Evolutionary conservation across 1,139 yeast species (phyloP), one percentile per base, ranked within the genome.

Genomic region (Yamadazyma sp.): DNA sequence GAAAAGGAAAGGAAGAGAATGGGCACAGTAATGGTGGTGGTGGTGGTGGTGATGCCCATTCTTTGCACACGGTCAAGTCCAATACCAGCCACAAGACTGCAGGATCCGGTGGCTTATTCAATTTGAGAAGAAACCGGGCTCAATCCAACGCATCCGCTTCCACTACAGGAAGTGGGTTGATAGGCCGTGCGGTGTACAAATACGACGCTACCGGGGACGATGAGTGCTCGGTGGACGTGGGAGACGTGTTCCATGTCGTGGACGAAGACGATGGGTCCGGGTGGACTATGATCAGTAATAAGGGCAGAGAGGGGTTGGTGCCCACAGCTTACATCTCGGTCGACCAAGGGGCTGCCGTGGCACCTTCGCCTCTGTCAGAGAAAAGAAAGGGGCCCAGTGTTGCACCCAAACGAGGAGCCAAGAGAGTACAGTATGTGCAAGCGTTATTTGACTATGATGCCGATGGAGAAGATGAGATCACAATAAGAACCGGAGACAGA

Each of bases 201-300:
- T 92, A 91, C 56, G 62, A 72, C 4, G 83, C 94, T 0, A 64
- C 77, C 4, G 96, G 89, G 4, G 77, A 71, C 24, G 98, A 89
- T 54, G 98, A 92, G 61, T 64, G 81, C 1, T 61, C 79, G 2
- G 64, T 92, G 2, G 46, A 54, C 7, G 76, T 77, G 0, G 91
- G 94, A 5, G 95, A 87, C 34, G 55, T 62, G 4, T 62, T 91
- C 29, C 64, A 63, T 4, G 73, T 92, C 2, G 45, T 84, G 0
- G 81, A 77, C 37, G 66, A 66, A 3, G 98, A 92, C 58, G 92
- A 87, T 50, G 97, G 97, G 0, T 82, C 92, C 6, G 99, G 99
- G 0, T 94, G 99, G 99, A 83, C 96, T 1, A 64, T 50, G 77
- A 83, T 51, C 47, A 62, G 40, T 61, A 60, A 35, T 49, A 66